A percentile compares a stretch with the other conserved stretches of the same genome.
Evolutionary conservation across 2,329 filamentous ascomycete species (phyloP).

Genomic region (Ophiostoma pallidulum): DNA sequence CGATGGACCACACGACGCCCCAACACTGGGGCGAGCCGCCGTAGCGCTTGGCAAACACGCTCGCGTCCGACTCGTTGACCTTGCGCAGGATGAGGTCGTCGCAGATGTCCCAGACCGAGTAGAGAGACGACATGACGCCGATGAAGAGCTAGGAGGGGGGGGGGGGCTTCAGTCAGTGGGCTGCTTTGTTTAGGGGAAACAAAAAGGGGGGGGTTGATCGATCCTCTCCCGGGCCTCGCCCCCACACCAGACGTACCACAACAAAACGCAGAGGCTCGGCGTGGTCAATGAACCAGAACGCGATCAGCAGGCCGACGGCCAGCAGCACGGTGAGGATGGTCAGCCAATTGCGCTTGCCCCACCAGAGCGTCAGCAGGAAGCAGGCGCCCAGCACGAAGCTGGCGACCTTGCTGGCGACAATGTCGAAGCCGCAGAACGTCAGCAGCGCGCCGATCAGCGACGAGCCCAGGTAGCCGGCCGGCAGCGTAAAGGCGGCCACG

Average conservation of each 20-base stretch:
- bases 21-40: slow-evolving; percentile 73
- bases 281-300: slow-evolving; percentile 71
- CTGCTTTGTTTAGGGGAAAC: too few relatives aligned
- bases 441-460: slow-evolving; percentile 67
- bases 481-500: slow-evolving; percentile 59
- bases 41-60: slow-evolving; percentile 68
- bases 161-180: not conserved
- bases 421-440: slow-evolving; percentile 73
- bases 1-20: slow-evolving; percentile 68
- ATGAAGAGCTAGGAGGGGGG: slow-evolving; percentile 51
- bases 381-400: slow-evolving; percentile 63
- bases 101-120: slow-evolving; percentile 79
- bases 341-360: slow-evolving; percentile 69
- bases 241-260: slow-evolving; percentile 8
- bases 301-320: slow-evolving; percentile 61
- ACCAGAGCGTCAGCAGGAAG: slow-evolving; percentile 73
- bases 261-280: slow-evolving; percentile 65
- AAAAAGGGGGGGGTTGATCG: not conserved
- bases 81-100: slow-evolving; percentile 73
- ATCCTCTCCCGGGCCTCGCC: too few relatives aligned
- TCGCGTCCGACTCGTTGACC: slow-evolving; percentile 70
- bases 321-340: slow-evolving; percentile 61
- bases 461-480: slow-evolving; percentile 69
- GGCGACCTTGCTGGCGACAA: slow-evolving; percentile 71
- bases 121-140: slow-evolving; percentile 71